Evolutionary conservation across 2,329 filamentous ascomycete genomes (phyloP), one percentile per base, ranked within the genome.

Genomic region (Aspergillus hortae): DNA sequence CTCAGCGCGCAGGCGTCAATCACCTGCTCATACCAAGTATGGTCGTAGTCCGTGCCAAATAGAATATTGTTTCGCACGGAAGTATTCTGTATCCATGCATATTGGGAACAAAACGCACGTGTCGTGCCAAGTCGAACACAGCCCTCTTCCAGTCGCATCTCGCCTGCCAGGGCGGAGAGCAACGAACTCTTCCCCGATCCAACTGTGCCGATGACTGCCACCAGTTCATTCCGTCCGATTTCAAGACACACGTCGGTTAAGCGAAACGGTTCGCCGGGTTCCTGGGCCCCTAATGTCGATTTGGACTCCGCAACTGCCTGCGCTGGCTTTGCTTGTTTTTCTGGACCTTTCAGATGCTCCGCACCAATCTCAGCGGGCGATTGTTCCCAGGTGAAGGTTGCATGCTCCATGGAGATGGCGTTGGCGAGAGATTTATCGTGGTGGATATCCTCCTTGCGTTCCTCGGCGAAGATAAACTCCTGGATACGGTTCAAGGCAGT

Each of bases 151-250:
- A 65, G 48, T 15, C 65, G 85, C 92, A 97, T 97, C 58, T 97
- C 92, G 21, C 94, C 92, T 1, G 92, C 92, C 43, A 99, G 75
- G 0, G 92, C 91, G 32, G 90, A 88, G 2, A 99, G 82, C 1
- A 99, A 74, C 0, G 92, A 96, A 46, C 82, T 94, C 74, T 99
- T 97, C 5, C 92, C 92, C 91, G 87, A 44, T 86, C 92, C 75
- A 9, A 77, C 77, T n/a, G 75, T 66, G 23, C 72, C 72, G 48
- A 74, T 96, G n/a, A 96, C 88, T 1, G 91, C 71, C 4, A 74
- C 27, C 4, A 74, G 61, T 52, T 77, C 74, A 50, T 74, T 67
- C 3, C 68, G 64, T 7, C 65, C 65, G 4, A 68, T 60, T 19
- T 64, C 56, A 32, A 76, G 67, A 2, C 62, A 65, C 41, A 77